A percentile compares a stretch with the other conserved stretches of the same genome.
phyloP scores from a whole-genome alignment of 176 grass and related monocot species.

The barley (Hordeum vulgare) region DNA sequence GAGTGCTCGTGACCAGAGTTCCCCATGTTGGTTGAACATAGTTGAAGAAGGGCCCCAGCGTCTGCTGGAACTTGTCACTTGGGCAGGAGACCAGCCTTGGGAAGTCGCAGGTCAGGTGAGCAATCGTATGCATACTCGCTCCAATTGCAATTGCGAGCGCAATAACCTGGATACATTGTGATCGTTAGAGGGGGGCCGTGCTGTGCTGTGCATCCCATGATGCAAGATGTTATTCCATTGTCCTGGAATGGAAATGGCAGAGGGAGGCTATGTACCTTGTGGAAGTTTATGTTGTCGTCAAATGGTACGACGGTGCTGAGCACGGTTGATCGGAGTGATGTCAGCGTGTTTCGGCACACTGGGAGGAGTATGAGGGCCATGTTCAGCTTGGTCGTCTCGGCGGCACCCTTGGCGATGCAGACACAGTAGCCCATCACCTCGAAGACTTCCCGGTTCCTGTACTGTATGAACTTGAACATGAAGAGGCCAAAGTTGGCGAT shows the following conservation, averaged over 20 bases:
- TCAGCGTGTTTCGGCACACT: constrained; percentile 87
- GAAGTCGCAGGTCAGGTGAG: constrained; percentile 79
- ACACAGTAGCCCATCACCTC: constrained; percentile 94
- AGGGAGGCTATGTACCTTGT: constrained; percentile 45
- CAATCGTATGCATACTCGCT: constrained; percentile 56
- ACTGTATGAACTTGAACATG: constrained; percentile 71
- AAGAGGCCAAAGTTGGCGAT: constrained; percentile 52
- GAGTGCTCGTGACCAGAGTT: constrained; percentile 44
- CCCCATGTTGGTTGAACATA: constrained; percentile 59
- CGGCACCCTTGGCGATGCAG: constrained; percentile 82
- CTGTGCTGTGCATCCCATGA: not conserved
- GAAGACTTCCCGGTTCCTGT: constrained; percentile 56
- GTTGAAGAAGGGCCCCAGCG: constrained; percentile 66
- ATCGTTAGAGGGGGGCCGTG: not conserved
- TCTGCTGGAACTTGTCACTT: constrained; percentile 48
- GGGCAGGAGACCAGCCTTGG: constrained; percentile 72
- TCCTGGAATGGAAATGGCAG: not conserved
- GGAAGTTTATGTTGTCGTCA: constrained; percentile 99
- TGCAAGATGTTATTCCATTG: not conserved
- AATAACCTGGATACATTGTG: constrained; percentile 36
- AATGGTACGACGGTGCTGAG: constrained; percentile 63
- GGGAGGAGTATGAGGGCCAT: constrained; percentile 94
- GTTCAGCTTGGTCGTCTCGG: constrained; percentile 92
- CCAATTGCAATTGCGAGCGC: constrained; percentile 55
- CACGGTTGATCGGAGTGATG: constrained; percentile 55